Conservation (phyloP, 2,329 filamentous ascomycete species). For the Dothistroma pini region DNA sequence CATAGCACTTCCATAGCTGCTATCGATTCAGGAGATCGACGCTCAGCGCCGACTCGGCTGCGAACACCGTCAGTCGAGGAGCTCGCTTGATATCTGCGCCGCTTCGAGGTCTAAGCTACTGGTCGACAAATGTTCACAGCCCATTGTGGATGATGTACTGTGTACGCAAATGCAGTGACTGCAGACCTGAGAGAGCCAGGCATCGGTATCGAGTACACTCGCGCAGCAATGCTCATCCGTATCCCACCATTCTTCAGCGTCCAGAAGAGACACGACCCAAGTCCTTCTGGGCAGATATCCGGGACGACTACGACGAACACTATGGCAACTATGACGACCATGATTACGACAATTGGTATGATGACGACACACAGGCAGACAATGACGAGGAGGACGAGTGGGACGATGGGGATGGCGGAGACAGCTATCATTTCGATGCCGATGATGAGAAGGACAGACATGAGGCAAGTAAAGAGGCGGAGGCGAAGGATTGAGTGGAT, state of each 20-base stretch:
- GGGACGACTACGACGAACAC: neutral
- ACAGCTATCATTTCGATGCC: neutral
- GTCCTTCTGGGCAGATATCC: neutral
- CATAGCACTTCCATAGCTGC: too few species aligned
- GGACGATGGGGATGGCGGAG: neutral
- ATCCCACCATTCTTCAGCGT: constrained; percentile 7
- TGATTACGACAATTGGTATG: too few species aligned
- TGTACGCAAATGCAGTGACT: neutral
- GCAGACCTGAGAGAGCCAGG: neutral
- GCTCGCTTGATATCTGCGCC: too few species aligned
- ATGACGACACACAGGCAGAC: too few species aligned
- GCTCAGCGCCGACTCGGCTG: too few species aligned
- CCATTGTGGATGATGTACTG: neutral
- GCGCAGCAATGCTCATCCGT: constrained; percentile 12
- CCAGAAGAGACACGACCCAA: neutral
- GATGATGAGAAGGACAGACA: neutral
- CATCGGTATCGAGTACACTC: constrained; percentile 7
- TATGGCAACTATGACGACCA: neutral
- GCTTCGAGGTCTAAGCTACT: too few species aligned
- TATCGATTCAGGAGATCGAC: too few species aligned
- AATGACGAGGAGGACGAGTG: neutral
- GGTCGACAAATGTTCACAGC: too few species aligned
- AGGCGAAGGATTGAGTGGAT: too few species aligned
- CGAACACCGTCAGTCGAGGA: too few species aligned
- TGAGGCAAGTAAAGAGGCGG: too few species aligned